A percentile compares a stretch with the other conserved stretches of the same genome.
Evolutionary conservation across 768 basidiomycete genomes (phyloP).

Genomic region (Russula emetica): DNA sequence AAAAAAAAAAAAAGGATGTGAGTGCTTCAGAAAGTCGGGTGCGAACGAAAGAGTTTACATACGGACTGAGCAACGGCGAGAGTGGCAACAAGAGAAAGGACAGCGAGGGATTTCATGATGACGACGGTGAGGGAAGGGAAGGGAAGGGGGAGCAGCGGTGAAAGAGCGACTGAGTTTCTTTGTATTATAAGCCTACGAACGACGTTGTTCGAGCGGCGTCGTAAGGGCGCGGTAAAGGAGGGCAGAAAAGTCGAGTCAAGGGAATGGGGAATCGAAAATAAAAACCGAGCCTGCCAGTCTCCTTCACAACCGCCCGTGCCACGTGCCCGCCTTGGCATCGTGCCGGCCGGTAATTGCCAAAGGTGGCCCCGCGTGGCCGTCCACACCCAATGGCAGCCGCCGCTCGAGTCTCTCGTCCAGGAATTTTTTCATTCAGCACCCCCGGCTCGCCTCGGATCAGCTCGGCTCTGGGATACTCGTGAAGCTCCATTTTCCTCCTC

Average conservation of each 20-base stretch:
- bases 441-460: not conserved
- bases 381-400: too few species aligned
- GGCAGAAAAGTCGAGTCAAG: not conserved
- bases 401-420: too few species aligned
- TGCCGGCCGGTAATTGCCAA: not conserved
- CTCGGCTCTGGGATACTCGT: not conserved
- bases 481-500: not conserved
- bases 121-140: constrained; percentile 25
- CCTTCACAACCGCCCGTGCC: not conserved
- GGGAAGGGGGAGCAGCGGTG: constrained; percentile 5
- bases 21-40: constrained; percentile 32
- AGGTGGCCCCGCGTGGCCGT: too few species aligned
- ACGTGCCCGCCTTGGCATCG: not conserved
- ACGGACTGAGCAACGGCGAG: constrained; percentile 44
- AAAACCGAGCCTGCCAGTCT: not conserved
- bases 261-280: not conserved
- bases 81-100: constrained; percentile 49
- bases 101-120: constrained; percentile 51
- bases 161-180: constrained; percentile 17
- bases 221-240: not conserved
- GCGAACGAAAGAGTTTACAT: not conserved
- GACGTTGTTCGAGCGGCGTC: constrained; percentile 1
- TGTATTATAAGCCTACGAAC: not conserved
- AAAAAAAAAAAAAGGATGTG: constrained; percentile 12
- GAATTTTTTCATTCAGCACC: not conserved